phyloP scores from a whole-genome alignment of 1,284 basidiomycete species.

The Rhodotorula sp. region DNA sequence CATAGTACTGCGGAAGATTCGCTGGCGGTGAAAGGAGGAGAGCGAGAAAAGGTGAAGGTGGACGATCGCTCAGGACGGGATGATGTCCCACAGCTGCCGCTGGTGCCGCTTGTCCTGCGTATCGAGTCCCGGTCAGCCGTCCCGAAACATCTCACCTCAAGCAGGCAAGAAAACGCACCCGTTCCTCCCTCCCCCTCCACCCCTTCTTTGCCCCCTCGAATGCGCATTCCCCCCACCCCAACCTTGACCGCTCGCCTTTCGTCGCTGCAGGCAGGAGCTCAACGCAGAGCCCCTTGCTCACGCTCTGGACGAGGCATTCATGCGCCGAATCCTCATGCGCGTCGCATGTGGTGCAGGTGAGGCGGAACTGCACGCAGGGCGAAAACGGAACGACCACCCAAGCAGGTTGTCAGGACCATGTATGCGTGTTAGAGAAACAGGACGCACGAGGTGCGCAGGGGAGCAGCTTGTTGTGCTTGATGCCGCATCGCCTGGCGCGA shows the following conservation, averaged over 20 bases:
- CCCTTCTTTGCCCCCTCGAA: neutral
- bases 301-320: slow-evolving; percentile 12
- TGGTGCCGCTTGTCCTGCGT: neutral
- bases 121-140: no score
- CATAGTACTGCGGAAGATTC: neutral
- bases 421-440: no score
- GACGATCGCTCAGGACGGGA: neutral
- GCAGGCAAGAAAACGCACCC: neutral
- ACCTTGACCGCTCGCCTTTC: neutral
- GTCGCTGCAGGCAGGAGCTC: neutral
- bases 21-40: neutral
- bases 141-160: neutral
- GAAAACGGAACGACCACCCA: no score
- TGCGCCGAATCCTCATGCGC: slow-evolving; percentile 16
- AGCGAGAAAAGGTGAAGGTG: no score
- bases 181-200: slow-evolving; percentile 7
- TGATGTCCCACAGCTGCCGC: slow-evolving; percentile 22
- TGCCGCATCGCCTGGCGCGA: neutral
- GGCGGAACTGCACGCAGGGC: slow-evolving; percentile 10
- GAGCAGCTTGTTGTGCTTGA: slow-evolving; percentile 2
- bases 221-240: slow-evolving; percentile 21
- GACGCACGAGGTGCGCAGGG: slow-evolving; percentile 8
- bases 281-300: slow-evolving; percentile 8
- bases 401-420: no score
- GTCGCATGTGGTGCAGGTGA: slow-evolving; percentile 15